A percentile compares a stretch with the other conserved stretches of the same genome.
Conservation (phyloP, 192 early-diverging fungal species). For the Mortierella claussenii region DNA sequence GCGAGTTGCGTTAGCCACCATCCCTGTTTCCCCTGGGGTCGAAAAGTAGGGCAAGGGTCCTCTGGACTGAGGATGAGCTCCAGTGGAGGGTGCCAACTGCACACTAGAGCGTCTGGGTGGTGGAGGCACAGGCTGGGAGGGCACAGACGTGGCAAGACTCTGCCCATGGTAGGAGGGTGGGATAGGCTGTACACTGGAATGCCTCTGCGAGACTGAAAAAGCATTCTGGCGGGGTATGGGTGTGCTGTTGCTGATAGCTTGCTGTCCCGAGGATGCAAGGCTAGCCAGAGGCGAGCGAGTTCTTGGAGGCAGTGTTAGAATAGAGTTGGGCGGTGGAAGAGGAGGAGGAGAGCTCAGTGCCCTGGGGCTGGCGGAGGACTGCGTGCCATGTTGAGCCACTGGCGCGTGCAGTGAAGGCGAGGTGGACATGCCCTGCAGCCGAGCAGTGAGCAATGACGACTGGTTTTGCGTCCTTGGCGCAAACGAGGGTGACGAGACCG, state of each 20-base stretch:
- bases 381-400: conserved; percentile 22
- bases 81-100: conserved; percentile 10
- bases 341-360: conserved; percentile 36
- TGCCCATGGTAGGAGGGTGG: conserved; percentile 29
- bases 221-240: conserved; percentile 25
- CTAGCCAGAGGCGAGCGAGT: conserved; percentile 42
- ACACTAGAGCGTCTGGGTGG: conserved; percentile 38
- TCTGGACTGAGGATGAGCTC: conserved; percentile 24
- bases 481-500: conserved; percentile 15
- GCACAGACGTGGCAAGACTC: conserved; percentile 27
- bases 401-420: conserved; percentile 38
- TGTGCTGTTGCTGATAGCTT: conserved; percentile 10
- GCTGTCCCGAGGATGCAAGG: conserved; percentile 21
- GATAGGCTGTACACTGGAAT: conserved; percentile 22
- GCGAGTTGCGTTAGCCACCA: conserved; percentile 37
- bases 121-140: conserved; percentile 46
- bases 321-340: conserved; percentile 3
- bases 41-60: conserved; percentile 35
- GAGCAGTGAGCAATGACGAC: conserved; percentile 33
- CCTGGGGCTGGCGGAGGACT: conserved; percentile 19
- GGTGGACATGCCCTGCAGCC: conserved; percentile 14
- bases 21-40: conserved; percentile 33
- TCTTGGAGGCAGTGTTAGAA: conserved; percentile 34
- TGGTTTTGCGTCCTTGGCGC: conserved; percentile 29
- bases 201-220: conserved; percentile 17